phyloP scores from a whole-genome alignment of 306 rosid genomes.

The Phaseolus lunatus region DNA sequence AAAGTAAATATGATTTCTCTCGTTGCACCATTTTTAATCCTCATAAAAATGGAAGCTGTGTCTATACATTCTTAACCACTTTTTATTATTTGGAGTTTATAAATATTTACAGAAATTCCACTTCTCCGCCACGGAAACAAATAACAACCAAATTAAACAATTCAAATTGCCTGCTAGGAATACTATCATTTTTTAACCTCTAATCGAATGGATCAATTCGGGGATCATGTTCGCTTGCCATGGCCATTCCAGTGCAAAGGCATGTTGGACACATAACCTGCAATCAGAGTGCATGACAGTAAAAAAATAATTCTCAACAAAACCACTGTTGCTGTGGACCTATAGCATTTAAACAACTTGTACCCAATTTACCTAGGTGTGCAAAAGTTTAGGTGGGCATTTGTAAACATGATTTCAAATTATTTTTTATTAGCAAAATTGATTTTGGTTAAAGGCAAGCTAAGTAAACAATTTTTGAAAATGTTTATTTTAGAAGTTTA shows the following conservation, averaged over 20 bases:
- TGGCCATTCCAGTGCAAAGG: slow-evolving; percentile 98
- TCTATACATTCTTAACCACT: not conserved
- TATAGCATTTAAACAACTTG: not conserved
- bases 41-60: not conserved
- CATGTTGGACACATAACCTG: slow-evolving; percentile 99
- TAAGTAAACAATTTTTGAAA: not conserved
- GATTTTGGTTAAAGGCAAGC: not conserved
- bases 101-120: slow-evolving; percentile 50
- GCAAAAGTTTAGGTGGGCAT: not conserved
- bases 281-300: slow-evolving; percentile 28
- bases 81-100: slow-evolving; percentile 15
- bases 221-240: slow-evolving; percentile 98
- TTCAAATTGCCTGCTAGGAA: slow-evolving; percentile 10
- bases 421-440: not conserved
- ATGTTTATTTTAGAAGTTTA: not conserved
- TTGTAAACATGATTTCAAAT: not conserved
- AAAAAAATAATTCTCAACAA: slow-evolving; percentile 16
- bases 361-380: not conserved
- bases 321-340: not conserved
- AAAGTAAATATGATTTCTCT: slow-evolving; percentile 10
- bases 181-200: slow-evolving; percentile 1
- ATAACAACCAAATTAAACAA: slow-evolving; percentile 4
- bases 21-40: slow-evolving; percentile 10
- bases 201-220: slow-evolving; percentile 96
- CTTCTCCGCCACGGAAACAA: slow-evolving; percentile 23